Conservation (phyloP, 2,329 filamentous ascomycete species). For the Shiraia bambusicola region DNA sequence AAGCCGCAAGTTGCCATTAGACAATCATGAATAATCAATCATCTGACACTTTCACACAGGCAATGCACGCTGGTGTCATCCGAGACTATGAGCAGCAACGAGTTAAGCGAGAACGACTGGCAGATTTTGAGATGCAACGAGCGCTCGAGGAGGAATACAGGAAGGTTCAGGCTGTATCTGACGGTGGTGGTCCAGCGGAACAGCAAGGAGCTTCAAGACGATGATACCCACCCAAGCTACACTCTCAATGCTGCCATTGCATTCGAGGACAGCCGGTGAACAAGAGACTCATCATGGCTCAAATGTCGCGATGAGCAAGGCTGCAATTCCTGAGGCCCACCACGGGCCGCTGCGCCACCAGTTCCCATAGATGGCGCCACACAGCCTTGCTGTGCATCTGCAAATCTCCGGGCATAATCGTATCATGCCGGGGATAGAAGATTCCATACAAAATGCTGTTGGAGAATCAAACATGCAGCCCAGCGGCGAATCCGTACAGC, state of each 20-base stretch:
- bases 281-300: constrained; percentile 3
- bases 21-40: background rate
- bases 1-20: constrained; percentile 54
- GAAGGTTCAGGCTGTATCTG: constrained; percentile 77
- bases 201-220: constrained; percentile 20
- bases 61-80: constrained; percentile 93
- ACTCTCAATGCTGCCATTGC: background rate
- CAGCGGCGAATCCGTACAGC: no score
- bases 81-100: constrained; percentile 94
- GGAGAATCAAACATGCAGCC: no score
- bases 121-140: constrained; percentile 91
- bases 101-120: constrained; percentile 83
- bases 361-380: constrained; percentile 6
- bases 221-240: constrained; percentile 6
- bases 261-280: background rate
- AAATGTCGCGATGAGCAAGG: constrained; percentile 2
- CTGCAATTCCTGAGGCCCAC: constrained; percentile 6
- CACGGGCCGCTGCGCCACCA: constrained; percentile 15
- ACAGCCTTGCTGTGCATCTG: constrained; percentile 9
- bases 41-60: constrained; percentile 53
- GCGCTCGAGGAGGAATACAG: constrained; percentile 85
- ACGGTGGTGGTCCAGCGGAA: constrained; percentile 33
- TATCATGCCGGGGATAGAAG: no score
- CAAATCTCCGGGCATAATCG: background rate
- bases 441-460: no score